phyloP scores from a whole-genome alignment of 148 eudicot genomes.

The Gaultheria prostrata region DNA sequence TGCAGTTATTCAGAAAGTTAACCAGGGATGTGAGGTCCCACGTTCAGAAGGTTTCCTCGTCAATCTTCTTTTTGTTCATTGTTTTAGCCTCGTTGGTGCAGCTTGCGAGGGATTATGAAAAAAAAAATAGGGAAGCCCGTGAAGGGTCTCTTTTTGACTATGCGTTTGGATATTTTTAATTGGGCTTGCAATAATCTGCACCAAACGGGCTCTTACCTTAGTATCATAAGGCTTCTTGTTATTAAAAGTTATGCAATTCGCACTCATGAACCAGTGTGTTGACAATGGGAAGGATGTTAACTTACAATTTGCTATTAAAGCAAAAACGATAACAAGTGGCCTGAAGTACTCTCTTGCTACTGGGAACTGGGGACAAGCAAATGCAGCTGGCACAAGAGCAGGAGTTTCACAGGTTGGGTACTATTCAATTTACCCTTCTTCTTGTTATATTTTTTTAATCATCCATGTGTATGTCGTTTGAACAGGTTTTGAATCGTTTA shows the following conservation, averaged over 20 bases:
- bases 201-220: background rate
- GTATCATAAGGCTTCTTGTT: background rate
- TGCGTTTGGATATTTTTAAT: background rate
- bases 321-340: constrained; percentile 95
- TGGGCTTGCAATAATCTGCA: background rate
- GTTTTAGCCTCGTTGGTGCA: background rate
- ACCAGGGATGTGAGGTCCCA: constrained; percentile 91
- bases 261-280: constrained; percentile 42
- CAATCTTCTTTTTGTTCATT: background rate
- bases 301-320: constrained; percentile 90
- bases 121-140: background rate
- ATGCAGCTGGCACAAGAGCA: constrained; percentile 95
- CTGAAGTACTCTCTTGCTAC: constrained; percentile 93
- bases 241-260: constrained; percentile 6
- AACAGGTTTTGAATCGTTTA: constrained; percentile 81
- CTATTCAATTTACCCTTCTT: background rate
- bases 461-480: background rate
- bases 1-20: constrained; percentile 82
- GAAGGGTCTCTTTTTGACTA: background rate
- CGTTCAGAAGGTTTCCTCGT: constrained; percentile 65
- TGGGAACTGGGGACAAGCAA: constrained; percentile 98
- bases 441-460: background rate
- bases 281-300: constrained; percentile 92
- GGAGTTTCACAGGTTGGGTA: constrained; percentile 85
- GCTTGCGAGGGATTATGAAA: background rate